Percentiles rank a stretch among this genome's conserved stretches.
Conservation (phyloP, 345 rosid genomes). For the Salix arbutifolia region DNA sequence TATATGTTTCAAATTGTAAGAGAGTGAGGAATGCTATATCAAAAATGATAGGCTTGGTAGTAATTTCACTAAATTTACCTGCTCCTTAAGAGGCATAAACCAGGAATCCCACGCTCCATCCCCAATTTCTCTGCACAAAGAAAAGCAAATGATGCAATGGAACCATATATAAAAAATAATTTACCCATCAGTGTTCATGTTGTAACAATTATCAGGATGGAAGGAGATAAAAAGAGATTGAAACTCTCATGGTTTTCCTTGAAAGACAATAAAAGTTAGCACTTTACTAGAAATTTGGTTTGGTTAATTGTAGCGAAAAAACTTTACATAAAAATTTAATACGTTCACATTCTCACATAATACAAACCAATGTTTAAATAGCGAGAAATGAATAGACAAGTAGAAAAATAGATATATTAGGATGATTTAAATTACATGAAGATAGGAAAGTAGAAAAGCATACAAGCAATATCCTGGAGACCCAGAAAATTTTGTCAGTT, state of each 20-base stretch:
- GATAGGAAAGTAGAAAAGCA: slow-evolving; percentile 14
- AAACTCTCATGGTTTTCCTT: background rate
- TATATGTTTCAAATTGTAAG: slow-evolving; percentile 7
- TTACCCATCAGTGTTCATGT: background rate
- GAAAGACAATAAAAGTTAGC: background rate
- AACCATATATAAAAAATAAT: background rate
- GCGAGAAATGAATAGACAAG: background rate
- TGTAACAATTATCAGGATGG: background rate
- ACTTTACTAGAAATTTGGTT: background rate
- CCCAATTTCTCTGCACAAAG: slow-evolving; percentile 71
- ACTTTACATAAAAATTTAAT: background rate
- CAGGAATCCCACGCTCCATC: slow-evolving; percentile 79
- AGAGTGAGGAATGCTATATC: background rate
- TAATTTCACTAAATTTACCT: slow-evolving; percentile 34
- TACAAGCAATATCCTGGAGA: slow-evolving; percentile 83
- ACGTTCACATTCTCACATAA: background rate
- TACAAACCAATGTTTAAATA: background rate
- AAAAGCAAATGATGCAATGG: slow-evolving; percentile 6
- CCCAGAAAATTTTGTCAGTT: slow-evolving; percentile 52
- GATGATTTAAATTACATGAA: background rate
- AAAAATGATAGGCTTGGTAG: slow-evolving; percentile 2
- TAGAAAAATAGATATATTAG: background rate
- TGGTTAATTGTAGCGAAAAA: too few species aligned
- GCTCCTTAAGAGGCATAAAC: slow-evolving; percentile 78
- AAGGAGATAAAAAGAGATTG: background rate